phyloP scores from a whole-genome alignment of 495 filamentous ascomycete species.

The Acidomyces sp. region DNA sequence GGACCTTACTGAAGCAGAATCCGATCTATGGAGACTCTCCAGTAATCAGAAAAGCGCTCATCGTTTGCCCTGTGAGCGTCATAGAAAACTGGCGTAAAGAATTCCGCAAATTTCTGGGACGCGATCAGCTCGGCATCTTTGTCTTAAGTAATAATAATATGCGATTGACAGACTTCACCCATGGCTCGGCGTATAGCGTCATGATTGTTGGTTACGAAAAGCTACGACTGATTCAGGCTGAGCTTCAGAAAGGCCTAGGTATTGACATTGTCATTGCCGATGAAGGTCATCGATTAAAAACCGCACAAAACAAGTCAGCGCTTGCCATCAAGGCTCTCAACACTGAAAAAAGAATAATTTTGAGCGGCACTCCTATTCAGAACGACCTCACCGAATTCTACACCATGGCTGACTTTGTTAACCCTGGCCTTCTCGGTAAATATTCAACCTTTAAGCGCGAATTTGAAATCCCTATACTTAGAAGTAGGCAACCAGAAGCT shows the following conservation, averaged over 20 bases:
- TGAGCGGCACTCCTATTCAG: conserved; percentile 69
- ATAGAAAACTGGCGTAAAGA: conserved; percentile 74
- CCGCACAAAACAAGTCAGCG: conserved; percentile 67
- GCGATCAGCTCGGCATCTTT: conserved; percentile 64
- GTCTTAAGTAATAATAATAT: conserved; percentile 53
- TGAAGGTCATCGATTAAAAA: conserved; percentile 72
- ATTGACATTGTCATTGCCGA: conserved; percentile 73
- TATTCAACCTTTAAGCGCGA: conserved; percentile 57
- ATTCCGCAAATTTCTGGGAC: conserved; percentile 69
- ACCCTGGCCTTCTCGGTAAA: conserved; percentile 57
- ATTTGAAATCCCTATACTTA: conserved; percentile 61
- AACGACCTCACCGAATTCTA: conserved; percentile 73
- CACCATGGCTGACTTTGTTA: conserved; percentile 67
- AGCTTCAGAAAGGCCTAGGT: conserved; percentile 47
- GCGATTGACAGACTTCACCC: conserved; percentile 53
- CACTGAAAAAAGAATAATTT: conserved; percentile 51
- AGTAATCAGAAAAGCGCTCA: conserved; percentile 64
- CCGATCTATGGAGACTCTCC: conserved; percentile 48
- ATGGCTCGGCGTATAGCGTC: conserved; percentile 57
- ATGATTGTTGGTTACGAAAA: conserved; percentile 83
- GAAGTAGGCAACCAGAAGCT: conserved; percentile 59
- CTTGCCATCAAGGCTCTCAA: conserved; percentile 61
- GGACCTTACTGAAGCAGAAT: conserved; percentile 74
- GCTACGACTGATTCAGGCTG: conserved; percentile 53
- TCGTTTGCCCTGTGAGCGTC: conserved; percentile 69